These are phyloP conservation scores for Teratosphaeria pseudoeucalypti DNA, from an alignment of 2,329 filamentous ascomycete species.

Conservation along the genomic window DNA sequence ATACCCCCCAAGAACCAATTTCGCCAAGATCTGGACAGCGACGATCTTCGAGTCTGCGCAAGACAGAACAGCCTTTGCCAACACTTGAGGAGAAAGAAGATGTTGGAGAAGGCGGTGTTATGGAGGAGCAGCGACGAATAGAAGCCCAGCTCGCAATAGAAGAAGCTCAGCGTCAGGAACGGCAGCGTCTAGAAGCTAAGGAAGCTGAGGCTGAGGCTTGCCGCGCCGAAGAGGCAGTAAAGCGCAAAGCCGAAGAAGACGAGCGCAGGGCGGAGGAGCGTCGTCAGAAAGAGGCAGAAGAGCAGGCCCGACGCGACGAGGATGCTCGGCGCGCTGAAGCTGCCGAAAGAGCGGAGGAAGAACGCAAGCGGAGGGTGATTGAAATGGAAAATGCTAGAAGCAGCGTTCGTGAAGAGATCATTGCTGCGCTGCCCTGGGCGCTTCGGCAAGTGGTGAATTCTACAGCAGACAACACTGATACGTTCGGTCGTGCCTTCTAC, in stretches of 20 bases:
- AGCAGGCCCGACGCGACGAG: conserved; percentile 5
- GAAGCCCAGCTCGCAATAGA: conserved; percentile 8
- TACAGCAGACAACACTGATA: conserved; percentile 7
- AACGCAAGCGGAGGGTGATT: conserved; percentile 9
- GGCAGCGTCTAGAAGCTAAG: conserved; percentile 13
- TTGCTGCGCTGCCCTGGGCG: conserved; percentile 14
- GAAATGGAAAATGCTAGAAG: conserved; percentile 13
- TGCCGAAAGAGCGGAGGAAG: conserved; percentile 15
- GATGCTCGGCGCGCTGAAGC: conserved; percentile 1
- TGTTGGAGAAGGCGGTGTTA: conserved; percentile 4
- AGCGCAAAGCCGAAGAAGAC: conserved; percentile 12
- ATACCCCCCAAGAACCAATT: conserved; percentile 9
- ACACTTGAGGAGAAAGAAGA: conserved; percentile 15
- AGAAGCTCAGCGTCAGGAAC: conserved; percentile 8
- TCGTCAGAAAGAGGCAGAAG: conserved; percentile 8
- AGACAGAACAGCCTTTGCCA: conserved; percentile 12
- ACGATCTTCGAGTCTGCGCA: conserved; percentile 16
- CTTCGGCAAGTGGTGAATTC: conserved; percentile 14
- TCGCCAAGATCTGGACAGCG: conserved; percentile 15
- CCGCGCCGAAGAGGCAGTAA: conserved; percentile 12
- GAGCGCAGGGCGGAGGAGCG: conserved; percentile 15
- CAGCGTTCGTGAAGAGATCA: conserved; percentile 11
- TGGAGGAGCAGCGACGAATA: conserved; percentile 4
- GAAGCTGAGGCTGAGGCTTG: conserved; percentile 15
- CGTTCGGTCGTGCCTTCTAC: conserved; percentile 8